Percentiles rank a stretch among this genome's conserved stretches.
Conservation (phyloP, 495 filamentous ascomycete genomes). For the Daldinia loculata region DNA sequence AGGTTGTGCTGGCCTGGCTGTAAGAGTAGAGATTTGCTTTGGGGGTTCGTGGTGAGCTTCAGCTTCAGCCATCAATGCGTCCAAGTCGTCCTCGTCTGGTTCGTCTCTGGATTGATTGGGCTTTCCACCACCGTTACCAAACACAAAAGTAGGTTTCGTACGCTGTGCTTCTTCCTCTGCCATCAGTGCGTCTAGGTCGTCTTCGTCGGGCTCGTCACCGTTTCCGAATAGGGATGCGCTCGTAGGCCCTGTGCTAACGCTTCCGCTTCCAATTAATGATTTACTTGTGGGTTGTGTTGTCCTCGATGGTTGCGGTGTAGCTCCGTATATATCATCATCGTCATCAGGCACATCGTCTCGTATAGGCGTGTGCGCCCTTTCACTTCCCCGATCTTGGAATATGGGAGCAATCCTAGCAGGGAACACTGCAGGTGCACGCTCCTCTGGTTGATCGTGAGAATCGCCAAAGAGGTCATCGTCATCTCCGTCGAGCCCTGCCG, state of each 20-base stretch:
- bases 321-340: slow-evolving; percentile 55
- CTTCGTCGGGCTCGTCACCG: slow-evolving; percentile 54
- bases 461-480: slow-evolving; percentile 50
- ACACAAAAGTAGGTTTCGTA: slow-evolving; percentile 43
- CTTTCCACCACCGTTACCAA: slow-evolving; percentile 38
- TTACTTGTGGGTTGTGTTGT: slow-evolving; percentile 19
- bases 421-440: slow-evolving; percentile 46
- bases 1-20: slow-evolving; percentile 17
- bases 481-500: slow-evolving; percentile 60
- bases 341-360: slow-evolving; percentile 48
- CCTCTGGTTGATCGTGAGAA: slow-evolving; percentile 38
- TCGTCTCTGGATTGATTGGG: slow-evolving; percentile 28
- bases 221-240: slow-evolving; percentile 33
- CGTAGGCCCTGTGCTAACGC: neutral
- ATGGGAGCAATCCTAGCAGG: slow-evolving; percentile 57
- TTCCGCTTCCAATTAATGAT: slow-evolving; percentile 23
- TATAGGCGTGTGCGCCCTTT: slow-evolving; percentile 44
- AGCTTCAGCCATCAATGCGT: slow-evolving; percentile 60
- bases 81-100: slow-evolving; percentile 61
- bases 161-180: slow-evolving; percentile 54
- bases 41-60: slow-evolving; percentile 45
- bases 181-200: slow-evolving; percentile 62
- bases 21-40: slow-evolving; percentile 2
- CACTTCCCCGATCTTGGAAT: slow-evolving; percentile 49
- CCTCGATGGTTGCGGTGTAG: slow-evolving; percentile 46